Evolutionary conservation across 208 protist genomes (phyloP), one percentile per base, ranked within the genome.

Genomic region (Leishmania amazonensis): DNA sequence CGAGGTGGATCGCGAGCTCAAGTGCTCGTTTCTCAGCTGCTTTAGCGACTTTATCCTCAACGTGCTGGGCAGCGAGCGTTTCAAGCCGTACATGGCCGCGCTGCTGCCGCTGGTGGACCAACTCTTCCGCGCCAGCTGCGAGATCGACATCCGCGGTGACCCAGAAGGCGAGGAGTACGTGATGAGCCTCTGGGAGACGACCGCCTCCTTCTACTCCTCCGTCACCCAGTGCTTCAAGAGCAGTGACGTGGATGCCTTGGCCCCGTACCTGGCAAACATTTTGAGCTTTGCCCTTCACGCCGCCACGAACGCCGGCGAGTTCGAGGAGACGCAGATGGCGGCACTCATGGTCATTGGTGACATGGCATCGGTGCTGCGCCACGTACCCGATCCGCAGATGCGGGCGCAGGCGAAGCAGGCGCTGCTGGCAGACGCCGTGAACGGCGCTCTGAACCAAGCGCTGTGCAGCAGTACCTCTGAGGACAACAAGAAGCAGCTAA

Each of bases 1-100:
- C 24, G 78, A 95, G 31, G 81, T 99, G 15, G 90, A 98, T 76
- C 91, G 93, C 78, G 90, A 95, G 81, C 87, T 99, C n/a, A 99
- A 99, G 90, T 97, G 97, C 79, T 87, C 87, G 31, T 98, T 99
- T 79, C 79, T 99, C 57, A 88, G 89, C 54, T 97, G 93, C 88
- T 96, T 99, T 72, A 98, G 98, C 51, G 99, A 99, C 85, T 96
- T 99, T 62, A 98, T 98, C 7, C 80, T 99, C 11, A 96, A 98
- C 75, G 94, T 99, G 40, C 88, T 95, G n/a, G 87, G 87, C 35
- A 91, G 90, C 15, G 79, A 70, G n/a, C 75, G 85, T 28, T 99
- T 99, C 83, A 87, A 90, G 54, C 91, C 91, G 31, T 99, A 98
- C 90, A 84, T 99, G 40, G 57, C 74, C 45, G 76, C 80, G 17